phyloP scores from a whole-genome alignment of 108 stramenopile genomes.

The Pseudonitzschia multiseries region DNA sequence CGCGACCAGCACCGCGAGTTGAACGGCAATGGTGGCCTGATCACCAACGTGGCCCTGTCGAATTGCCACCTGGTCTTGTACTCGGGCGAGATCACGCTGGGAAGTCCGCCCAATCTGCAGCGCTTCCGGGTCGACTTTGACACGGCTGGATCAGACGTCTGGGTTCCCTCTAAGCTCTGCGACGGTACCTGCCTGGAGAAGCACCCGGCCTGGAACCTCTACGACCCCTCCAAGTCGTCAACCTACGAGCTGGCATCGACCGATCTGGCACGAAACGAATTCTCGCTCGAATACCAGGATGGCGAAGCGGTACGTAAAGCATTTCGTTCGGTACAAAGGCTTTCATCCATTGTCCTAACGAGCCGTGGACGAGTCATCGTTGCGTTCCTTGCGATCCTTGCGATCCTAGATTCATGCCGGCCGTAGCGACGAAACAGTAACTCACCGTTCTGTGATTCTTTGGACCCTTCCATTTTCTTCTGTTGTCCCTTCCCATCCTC shows the following conservation, averaged over 20 bases:
- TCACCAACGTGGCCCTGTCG: slow-evolving; percentile 29
- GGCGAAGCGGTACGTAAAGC: slow-evolving; percentile 37
- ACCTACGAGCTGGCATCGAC: slow-evolving; percentile 40
- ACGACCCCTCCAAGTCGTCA: slow-evolving; percentile 45
- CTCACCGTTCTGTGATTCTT: too few relatives aligned
- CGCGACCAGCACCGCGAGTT: neutral
- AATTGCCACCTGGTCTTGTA: slow-evolving; percentile 60
- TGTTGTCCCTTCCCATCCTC: too few relatives aligned
- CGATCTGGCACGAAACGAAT: slow-evolving; percentile 43
- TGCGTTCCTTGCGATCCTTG: too few relatives aligned
- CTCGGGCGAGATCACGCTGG: slow-evolving; percentile 56
- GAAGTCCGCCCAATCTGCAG: slow-evolving; percentile 67
- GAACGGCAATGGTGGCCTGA: neutral
- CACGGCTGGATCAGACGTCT: slow-evolving; percentile 93
- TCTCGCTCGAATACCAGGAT: slow-evolving; percentile 72
- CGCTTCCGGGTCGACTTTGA: slow-evolving; percentile 91
- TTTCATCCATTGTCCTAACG: too few relatives aligned
- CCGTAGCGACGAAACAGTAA: too few relatives aligned
- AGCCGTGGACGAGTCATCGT: too few relatives aligned
- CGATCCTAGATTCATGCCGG: too few relatives aligned
- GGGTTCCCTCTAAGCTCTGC: slow-evolving; percentile 90
- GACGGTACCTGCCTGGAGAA: slow-evolving; percentile 52
- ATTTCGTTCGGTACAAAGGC: too few relatives aligned
- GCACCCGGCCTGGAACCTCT: slow-evolving; percentile 58
- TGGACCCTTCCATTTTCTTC: neutral